These are phyloP conservation scores for Alloteropsis semialata DNA, from an alignment of 176 grass and related monocot genomes.

Conservation along the genomic window DNA sequence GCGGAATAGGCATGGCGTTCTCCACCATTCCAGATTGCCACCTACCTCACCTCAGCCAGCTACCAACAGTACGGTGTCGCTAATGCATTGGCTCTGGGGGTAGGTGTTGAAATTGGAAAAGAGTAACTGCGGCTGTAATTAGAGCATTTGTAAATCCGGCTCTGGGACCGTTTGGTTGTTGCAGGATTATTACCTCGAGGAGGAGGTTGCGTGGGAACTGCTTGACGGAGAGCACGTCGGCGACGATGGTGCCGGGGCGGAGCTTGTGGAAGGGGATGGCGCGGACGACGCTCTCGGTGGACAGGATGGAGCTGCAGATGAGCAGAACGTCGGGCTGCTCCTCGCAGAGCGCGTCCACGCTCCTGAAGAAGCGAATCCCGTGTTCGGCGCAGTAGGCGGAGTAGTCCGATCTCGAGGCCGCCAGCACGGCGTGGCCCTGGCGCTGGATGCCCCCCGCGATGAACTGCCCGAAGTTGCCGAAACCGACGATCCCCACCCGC, in stretches of 20 bases:
- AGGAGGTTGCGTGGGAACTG: conserved; percentile 70
- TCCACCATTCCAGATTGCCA: not conserved
- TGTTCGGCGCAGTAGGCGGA: conserved; percentile 38
- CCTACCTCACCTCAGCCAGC: not conserved
- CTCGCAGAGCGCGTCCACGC: conserved; percentile 53
- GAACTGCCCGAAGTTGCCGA: conserved; percentile 72
- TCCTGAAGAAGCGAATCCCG: conserved; percentile 56
- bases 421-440: conserved; percentile 61
- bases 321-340: conserved; percentile 61
- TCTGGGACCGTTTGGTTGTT: not conserved
- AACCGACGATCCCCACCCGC: conserved; percentile 55
- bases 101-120: not conserved
- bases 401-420: conserved; percentile 66
- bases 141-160: not conserved
- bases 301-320: conserved; percentile 74
- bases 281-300: conserved; percentile 51
- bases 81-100: not conserved
- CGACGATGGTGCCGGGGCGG: conserved; percentile 56
- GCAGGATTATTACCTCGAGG: conserved; percentile 40
- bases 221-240: conserved; percentile 75
- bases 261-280: conserved; percentile 48
- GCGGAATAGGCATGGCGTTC: too few relatives aligned
- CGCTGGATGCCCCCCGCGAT: conserved; percentile 52
- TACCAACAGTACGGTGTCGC: not conserved
- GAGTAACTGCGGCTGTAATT: not conserved